Conservation (phyloP, 1,284 basidiomycete species). For the Malassezia pachydermatis region DNA sequence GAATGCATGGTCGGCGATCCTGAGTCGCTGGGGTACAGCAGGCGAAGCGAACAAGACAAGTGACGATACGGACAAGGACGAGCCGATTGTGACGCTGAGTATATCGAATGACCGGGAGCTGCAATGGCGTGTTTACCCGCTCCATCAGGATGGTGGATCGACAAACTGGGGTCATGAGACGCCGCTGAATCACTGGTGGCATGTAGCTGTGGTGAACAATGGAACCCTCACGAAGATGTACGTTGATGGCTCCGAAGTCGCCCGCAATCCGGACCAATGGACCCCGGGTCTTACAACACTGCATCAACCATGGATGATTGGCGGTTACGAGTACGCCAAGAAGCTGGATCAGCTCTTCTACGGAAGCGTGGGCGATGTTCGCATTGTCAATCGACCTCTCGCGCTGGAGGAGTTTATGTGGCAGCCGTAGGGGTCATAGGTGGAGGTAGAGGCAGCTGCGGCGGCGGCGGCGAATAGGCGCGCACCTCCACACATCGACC, state of each 20-base stretch:
- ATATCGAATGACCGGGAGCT: conserved; percentile 8
- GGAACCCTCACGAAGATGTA: conserved; percentile 9
- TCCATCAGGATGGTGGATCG: background rate
- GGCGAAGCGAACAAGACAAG: background rate
- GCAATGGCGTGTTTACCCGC: conserved; percentile 9
- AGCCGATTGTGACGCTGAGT: conserved; percentile 7
- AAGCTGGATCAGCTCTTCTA: conserved; percentile 3
- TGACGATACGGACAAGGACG: background rate
- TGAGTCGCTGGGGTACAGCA: conserved; percentile 5
- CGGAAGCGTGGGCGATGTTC: conserved; percentile 7
- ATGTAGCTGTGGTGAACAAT: conserved; percentile 7
- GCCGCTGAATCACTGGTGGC: conserved; percentile 6
- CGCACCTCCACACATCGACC: too few relatives aligned
- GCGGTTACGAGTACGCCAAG: conserved; percentile 1
- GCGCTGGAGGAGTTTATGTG: conserved; percentile 4
- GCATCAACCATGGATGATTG: conserved; percentile 9
- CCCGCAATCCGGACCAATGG: background rate
- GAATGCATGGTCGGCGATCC: conserved; percentile 2
- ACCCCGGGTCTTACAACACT: conserved; percentile 3
- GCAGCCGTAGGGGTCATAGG: too few relatives aligned
- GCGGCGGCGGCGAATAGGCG: too few relatives aligned
- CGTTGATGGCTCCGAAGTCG: conserved; percentile 7
- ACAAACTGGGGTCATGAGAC: conserved; percentile 9
- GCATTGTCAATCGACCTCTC: conserved; percentile 3
- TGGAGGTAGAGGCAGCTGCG: too few relatives aligned